Base-by-base conservation (phyloP, 1,284 basidiomycete species). In the Cystobasidium pallidum region DNA sequence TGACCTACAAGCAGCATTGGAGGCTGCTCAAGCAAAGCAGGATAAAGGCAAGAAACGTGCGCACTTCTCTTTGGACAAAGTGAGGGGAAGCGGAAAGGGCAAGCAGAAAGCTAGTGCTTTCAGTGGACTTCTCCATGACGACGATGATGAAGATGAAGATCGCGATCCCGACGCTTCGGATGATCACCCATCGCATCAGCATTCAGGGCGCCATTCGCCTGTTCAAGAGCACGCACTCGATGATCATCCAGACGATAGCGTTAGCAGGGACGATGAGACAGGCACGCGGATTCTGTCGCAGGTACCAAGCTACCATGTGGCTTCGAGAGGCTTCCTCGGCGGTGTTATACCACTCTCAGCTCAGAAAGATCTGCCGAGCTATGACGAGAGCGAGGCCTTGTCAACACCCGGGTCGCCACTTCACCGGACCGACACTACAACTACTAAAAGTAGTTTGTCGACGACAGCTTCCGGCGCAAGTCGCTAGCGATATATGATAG, bases 241-340 rank as follows among this genome's bases (percentile, higher is more conserved):
- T n/a, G 13, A 13, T 19, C 54, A 57, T 32, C 30, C 32, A 13
- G 54, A 57, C 26, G 61, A 28, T 6, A 45, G 36, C 52, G 41
- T 41, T 17, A 34, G 21, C 6, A 19, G 32, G 26, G 59, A 70
- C 21, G 63, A 64, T 17, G 63, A 64, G 21, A 41, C 32, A 6
- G 66, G 74, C 26, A 34, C 54, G 17, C 34, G 63, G 58, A 72
- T 75, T 52, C 78, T 84, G 30, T 81, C 77, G 3, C 81, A 89
- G 80, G 92, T 95, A 24, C 93, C 94, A 1, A 80, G 79, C 8
- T 96, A 97, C 80, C 85, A 85, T 17, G 86, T 91, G 57, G 91
- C 92, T 0, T 86, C 87, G 70, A 83, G 88, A 15, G 92, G 91
- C 7, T 94, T 93, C 81, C 83, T 93, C 39, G 92, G 91, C 36